These are phyloP conservation scores for Xylaria sp. DNA, from an alignment of 2,329 filamentous ascomycete species.

Conservation along the genomic window DNA sequence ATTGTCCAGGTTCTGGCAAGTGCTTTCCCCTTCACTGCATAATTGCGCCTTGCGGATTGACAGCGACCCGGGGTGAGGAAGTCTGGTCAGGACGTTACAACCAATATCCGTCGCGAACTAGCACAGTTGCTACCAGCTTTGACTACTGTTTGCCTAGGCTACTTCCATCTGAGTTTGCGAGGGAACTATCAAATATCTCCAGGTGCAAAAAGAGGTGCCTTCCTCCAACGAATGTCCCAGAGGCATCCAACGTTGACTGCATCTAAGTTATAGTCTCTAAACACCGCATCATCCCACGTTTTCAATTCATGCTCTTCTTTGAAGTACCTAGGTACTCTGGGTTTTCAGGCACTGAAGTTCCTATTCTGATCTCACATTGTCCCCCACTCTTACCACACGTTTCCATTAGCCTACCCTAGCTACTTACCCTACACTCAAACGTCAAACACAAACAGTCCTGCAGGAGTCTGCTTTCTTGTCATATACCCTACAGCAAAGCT, in stretches of 20 bases:
- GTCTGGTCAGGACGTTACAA: conserved; percentile 14
- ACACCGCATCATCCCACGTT: background rate
- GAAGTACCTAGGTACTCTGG: background rate
- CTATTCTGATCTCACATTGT: background rate
- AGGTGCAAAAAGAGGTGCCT: conserved; percentile 23
- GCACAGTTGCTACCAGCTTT: background rate
- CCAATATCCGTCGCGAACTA: conserved; percentile 1
- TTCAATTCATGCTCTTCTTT: background rate
- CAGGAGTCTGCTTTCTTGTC: background rate
- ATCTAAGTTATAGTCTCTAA: background rate
- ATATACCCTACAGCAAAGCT: background rate
- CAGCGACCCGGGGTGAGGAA: background rate
- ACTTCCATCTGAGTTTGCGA: background rate
- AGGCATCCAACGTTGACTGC: background rate
- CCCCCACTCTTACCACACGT: background rate
- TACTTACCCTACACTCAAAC: conserved; percentile 1
- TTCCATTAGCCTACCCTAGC: background rate
- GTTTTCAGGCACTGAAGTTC: background rate
- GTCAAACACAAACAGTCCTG: background rate
- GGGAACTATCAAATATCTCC: conserved; percentile 1
- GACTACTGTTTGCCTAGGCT: background rate
- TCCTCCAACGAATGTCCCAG: background rate
- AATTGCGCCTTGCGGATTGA: background rate
- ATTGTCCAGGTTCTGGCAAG: background rate
- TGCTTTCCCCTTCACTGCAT: background rate